A percentile compares a stretch with the other conserved stretches of the same genome.
phyloP scores from a whole-genome alignment of 2,329 filamentous ascomycete species.

The Gnomoniopsis smithogilvyi region DNA sequence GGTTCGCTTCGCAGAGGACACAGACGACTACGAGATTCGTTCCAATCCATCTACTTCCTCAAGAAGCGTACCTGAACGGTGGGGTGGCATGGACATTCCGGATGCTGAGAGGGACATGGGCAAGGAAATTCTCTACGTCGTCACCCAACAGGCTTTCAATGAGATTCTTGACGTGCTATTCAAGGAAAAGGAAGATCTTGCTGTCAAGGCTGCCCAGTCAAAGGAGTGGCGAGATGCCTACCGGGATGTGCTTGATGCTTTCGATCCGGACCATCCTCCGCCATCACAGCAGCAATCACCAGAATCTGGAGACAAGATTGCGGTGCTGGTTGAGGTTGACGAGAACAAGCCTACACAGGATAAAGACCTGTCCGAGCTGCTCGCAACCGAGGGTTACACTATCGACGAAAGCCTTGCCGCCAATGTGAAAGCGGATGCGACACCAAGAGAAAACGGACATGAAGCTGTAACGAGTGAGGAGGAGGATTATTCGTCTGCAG shows the following conservation, averaged over 20 bases:
- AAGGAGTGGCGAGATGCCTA: slow-evolving; percentile 58
- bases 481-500: slow-evolving; percentile 15
- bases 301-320: slow-evolving; percentile 22
- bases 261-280: slow-evolving; percentile 29
- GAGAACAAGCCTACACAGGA: slow-evolving; percentile 25
- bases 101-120: slow-evolving; percentile 79
- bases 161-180: slow-evolving; percentile 88
- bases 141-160: slow-evolving; percentile 90
- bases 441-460: slow-evolving; percentile 18
- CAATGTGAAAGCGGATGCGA: neutral
- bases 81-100: slow-evolving; percentile 75
- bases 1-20: slow-evolving; percentile 71
- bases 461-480: slow-evolving; percentile 15
- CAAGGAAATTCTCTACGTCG: slow-evolving; percentile 85
- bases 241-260: slow-evolving; percentile 43
- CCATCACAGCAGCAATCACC: slow-evolving; percentile 17
- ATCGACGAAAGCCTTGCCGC: slow-evolving; percentile 27
- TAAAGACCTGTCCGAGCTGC: slow-evolving; percentile 36
- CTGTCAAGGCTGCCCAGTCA: slow-evolving; percentile 64
- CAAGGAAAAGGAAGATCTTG: slow-evolving; percentile 72
- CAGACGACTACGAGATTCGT: slow-evolving; percentile 64
- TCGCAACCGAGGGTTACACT: slow-evolving; percentile 43
- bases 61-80: slow-evolving; percentile 67
- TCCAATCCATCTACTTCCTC: slow-evolving; percentile 74
- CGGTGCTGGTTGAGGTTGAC: slow-evolving; percentile 5